phyloP scores from a whole-genome alignment of 2,329 filamentous ascomycete genomes.

The Ceratocystis lukuohia region DNA sequence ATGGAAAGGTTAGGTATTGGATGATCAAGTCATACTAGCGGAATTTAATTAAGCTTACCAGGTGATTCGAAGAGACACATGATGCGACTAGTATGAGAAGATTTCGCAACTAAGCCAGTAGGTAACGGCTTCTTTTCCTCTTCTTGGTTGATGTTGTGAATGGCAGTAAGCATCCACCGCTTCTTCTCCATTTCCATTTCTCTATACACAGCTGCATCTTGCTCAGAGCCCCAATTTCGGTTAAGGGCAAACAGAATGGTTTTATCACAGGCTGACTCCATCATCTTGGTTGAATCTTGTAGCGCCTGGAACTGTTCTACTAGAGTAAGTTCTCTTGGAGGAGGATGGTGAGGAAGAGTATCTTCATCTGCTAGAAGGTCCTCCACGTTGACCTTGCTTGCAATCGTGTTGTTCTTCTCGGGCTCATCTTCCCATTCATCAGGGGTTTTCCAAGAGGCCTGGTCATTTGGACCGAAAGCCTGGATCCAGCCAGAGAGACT shows the following conservation, averaged over 20 bases:
- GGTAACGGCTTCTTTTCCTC: slow-evolving; percentile 1
- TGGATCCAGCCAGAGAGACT: slow-evolving; percentile 12
- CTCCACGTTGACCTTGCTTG: slow-evolving; percentile 13
- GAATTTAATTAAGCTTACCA: slow-evolving; percentile 27
- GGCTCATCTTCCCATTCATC: slow-evolving; percentile 29
- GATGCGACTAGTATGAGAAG: slow-evolving; percentile 22
- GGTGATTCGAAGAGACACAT: slow-evolving; percentile 40
- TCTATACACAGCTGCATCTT: slow-evolving; percentile 36
- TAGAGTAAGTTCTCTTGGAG: slow-evolving; percentile 24
- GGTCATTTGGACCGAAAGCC: slow-evolving; percentile 17
- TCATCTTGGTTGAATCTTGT: slow-evolving; percentile 41
- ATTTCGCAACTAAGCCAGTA: slow-evolving; percentile 5
- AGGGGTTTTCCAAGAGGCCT: slow-evolving; percentile 24
- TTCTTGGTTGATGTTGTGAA: slow-evolving; percentile 32
- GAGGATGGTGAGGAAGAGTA: slow-evolving; percentile 14
- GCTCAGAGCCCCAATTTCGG: slow-evolving; percentile 34
- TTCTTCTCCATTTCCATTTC: slow-evolving; percentile 43
- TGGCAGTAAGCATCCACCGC: slow-evolving; percentile 47
- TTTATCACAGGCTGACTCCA: slow-evolving; percentile 39
- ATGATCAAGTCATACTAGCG: no score
- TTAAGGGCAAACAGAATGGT: slow-evolving; percentile 43
- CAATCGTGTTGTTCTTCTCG: background rate
- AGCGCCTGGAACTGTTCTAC: slow-evolving; percentile 26
- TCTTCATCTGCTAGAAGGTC: slow-evolving; percentile 14
- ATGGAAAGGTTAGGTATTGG: background rate